Percentiles rank a stretch among this genome's conserved stretches.
These are phyloP conservation scores for Massarina eburnea DNA, from an alignment of 2,329 filamentous ascomycete species.

Conservation along the genomic window DNA sequence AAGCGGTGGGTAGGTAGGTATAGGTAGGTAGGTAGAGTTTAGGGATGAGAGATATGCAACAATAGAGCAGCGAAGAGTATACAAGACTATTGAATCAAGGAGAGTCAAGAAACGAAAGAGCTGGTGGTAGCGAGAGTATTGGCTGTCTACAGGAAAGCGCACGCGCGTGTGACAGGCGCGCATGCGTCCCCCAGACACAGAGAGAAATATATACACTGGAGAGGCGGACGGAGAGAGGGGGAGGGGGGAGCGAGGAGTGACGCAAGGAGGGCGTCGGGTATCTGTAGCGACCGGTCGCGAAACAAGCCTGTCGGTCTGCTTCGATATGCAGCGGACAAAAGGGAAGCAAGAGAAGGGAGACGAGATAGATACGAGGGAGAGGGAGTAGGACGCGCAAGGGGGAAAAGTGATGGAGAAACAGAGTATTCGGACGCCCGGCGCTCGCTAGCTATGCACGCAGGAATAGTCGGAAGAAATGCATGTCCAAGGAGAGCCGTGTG, in stretches of 20 bases:
- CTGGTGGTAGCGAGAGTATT: not conserved
- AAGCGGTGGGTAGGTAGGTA: no score
- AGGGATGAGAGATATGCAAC: constrained; percentile 3
- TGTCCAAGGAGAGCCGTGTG: not conserved
- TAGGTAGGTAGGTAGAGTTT: no score
- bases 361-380: constrained; percentile 10
- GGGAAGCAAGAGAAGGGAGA: constrained; percentile 8
- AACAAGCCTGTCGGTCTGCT: constrained; percentile 16
- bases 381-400: constrained; percentile 6
- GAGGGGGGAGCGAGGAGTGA: constrained; percentile 6
- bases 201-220: constrained; percentile 10
- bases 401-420: constrained; percentile 12
- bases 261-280: constrained; percentile 33
- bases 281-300: constrained; percentile 39
- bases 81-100: constrained; percentile 2
- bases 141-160: no score
- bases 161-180: not conserved
- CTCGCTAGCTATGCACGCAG: constrained; percentile 19
- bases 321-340: constrained; percentile 12
- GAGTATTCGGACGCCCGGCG: constrained; percentile 17
- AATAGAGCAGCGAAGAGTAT: constrained; percentile 8
- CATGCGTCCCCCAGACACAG: no score
- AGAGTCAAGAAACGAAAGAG: constrained; percentile 9
- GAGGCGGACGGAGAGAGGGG: constrained; percentile 1
- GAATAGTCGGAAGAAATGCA: constrained; percentile 4